Base-by-base conservation (phyloP, 2,329 filamentous ascomycete genomes). In the Periglandula ipomoeae region DNA sequence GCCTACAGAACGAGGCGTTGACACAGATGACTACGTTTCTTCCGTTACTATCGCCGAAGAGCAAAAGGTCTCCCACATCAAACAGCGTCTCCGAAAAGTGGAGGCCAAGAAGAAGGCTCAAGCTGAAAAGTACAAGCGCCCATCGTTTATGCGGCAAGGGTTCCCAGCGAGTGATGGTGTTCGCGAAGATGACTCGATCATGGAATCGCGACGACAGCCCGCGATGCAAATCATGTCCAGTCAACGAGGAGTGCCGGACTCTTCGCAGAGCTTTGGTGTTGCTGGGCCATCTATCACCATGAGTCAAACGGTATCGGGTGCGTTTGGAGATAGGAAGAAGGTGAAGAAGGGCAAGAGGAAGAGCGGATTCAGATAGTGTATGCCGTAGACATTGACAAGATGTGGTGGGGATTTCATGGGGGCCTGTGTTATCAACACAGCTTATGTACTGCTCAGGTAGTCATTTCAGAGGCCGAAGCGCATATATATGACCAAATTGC, bases 291-390 rank as follows among this genome's bases (percentile, higher is more conserved):
- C 58, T 3, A 52, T 65, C 46, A 61, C 65, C n/a, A 73, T 72
- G 65, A 74, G 72, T 46, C 72, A 75, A 55, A 67, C 70, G 9
- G 57, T 70, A 13, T 50, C 64, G n/a, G 74, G 74, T 2, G 54
- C 60, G 4, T 74, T 74, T 66, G 74, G 73, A 23, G 67, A 66
- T 53, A 63, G 72, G 44, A 66, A 64, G 51, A 65, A 61, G 52
- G 65, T 61, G 47, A 73, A 73, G 61, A 74, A 72, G 57, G 51
- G 54, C 15, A 72, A 71, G 60, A 68, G 64, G 57, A 69, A 62
- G 58, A 65, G 62, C 9, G 69, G 70, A 1, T 73, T 73, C 49
- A 65, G 65, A 54, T 67, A 35, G 40, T 39, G 48, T 19, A 22
- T 38, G 9, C 8, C 35, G 32, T 10, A 9, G 24, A 15, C 39